These are phyloP conservation scores for Smittium mucronatum DNA, from an alignment of 371 early-diverging fungal species.

Conservation along the genomic window DNA sequence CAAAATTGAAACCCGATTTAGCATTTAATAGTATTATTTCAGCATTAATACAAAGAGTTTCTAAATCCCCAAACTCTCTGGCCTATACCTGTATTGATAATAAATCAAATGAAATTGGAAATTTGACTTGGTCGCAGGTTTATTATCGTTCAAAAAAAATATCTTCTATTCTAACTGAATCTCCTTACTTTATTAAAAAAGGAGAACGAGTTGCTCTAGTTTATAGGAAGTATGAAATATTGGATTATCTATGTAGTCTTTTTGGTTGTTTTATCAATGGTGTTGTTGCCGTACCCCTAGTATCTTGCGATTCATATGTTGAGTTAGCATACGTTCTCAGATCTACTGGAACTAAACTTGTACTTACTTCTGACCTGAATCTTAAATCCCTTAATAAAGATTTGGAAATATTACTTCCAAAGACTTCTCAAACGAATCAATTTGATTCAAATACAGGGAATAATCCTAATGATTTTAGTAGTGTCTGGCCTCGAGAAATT, in stretches of 20 bases:
- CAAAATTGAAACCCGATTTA: neutral
- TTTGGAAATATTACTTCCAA: slow-evolving; percentile 29
- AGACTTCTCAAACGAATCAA: neutral
- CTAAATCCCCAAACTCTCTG: slow-evolving; percentile 31
- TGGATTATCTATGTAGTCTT: slow-evolving; percentile 63
- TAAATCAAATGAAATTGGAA: slow-evolving; percentile 52
- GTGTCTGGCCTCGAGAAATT: slow-evolving; percentile 1
- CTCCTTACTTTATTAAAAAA: slow-evolving; percentile 37
- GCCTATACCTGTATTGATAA: slow-evolving; percentile 60
- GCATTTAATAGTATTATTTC: slow-evolving; percentile 31
- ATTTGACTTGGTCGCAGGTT: slow-evolving; percentile 60
- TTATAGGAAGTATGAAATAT: slow-evolving; percentile 68
- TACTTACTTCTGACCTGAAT: slow-evolving; percentile 70
- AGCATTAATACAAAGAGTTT: slow-evolving; percentile 45
- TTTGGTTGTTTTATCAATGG: slow-evolving; percentile 74
- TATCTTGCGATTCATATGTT: slow-evolving; percentile 59
- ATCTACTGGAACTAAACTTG: slow-evolving; percentile 46
- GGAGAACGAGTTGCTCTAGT: slow-evolving; percentile 68
- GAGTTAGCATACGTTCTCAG: slow-evolving; percentile 64
- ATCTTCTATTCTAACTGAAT: slow-evolving; percentile 40
- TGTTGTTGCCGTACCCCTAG: slow-evolving; percentile 70
- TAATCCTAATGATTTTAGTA: neutral
- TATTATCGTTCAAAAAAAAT: slow-evolving; percentile 57
- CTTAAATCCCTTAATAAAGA: slow-evolving; percentile 56
- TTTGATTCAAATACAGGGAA: neutral